These are phyloP conservation scores for Rosa multiflora DNA, from an alignment of 306 rosid species.

Conservation along the genomic window DNA sequence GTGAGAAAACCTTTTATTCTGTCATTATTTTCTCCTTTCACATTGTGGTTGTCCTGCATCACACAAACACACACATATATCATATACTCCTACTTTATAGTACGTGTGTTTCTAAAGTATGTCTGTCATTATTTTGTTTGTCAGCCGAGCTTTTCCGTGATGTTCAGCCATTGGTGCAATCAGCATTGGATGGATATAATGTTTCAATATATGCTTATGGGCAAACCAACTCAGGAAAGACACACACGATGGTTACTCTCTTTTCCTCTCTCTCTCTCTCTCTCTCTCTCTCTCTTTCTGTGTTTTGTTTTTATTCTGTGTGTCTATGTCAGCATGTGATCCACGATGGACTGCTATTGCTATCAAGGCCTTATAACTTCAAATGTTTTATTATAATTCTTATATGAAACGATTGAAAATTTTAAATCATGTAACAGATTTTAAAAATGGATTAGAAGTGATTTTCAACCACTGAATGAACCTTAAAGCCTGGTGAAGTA, in stretches of 20 bases:
- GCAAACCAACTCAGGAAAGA: slow-evolving; percentile 88
- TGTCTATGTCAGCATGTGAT: not conserved
- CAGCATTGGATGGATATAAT: slow-evolving; percentile 95
- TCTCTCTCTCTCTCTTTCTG: no score
- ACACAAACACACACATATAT: not conserved
- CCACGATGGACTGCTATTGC: not conserved
- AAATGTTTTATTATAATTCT: not conserved
- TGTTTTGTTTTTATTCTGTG: not conserved
- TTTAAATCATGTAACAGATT: not conserved
- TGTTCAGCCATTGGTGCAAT: slow-evolving; percentile 91
- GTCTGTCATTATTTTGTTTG: slow-evolving; percentile 28
- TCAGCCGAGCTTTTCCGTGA: slow-evolving; percentile 89
- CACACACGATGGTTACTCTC: slow-evolving; percentile 77
- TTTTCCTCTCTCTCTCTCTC: slow-evolving; percentile 37
- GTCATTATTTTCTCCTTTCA: slow-evolving; percentile 1
- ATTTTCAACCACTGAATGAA: not conserved
- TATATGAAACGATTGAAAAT: not conserved
- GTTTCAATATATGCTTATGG: slow-evolving; percentile 91
- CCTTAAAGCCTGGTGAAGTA: not conserved
- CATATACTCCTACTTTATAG: not conserved
- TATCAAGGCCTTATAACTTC: not conserved
- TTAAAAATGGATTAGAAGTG: not conserved
- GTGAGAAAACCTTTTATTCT: slow-evolving; percentile 36
- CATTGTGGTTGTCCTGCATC: slow-evolving; percentile 11
- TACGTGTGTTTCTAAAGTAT: slow-evolving; percentile 20